Evolutionary conservation across 2,329 filamentous ascomycete species (phyloP), one percentile per base, ranked within the genome.

Genomic region (Ascocoryne sarcoides): DNA sequence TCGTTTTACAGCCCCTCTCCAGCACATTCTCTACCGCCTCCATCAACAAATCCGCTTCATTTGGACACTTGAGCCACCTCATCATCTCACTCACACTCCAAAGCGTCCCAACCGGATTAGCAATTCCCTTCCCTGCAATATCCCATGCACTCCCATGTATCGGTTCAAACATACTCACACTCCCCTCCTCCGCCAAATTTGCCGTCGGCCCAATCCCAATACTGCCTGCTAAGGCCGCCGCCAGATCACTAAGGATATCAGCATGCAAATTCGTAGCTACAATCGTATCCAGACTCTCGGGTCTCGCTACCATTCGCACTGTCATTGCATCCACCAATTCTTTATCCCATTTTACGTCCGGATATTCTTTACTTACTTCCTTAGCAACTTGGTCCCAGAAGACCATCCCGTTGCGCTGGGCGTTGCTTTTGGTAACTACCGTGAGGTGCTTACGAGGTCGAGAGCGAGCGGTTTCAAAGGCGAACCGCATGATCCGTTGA

Each of bases 121-220:
- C 70, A 15, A 74, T 54, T 4, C 73, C 73, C 53, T 72, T 72
- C 4, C 73, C 72, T 0, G 69, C 69, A 37, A 76, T 76, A 45
- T 77, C 73, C 45, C 75, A 75, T 1, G 73, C 73, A 4, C 68
- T 72, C 2, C 73, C 73, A 50, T 76, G 73, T 39, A 78, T 76
- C 0, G 74, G 74, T 61, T 78, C 75, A 46, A 78, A 79, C 70
- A 78, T 76, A 39, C 66, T 71, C 48, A 75, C 49, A 59, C 75
- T 55, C 58, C 71, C 19, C 1, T 62, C 65, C 1, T 80, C 79
- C 48, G 84, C 79, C 1, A 84, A 65, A 50, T 83, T 84, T 36
- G 70, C 75, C 0, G 79, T 83, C 3, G 81, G 79, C 3, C 81
- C 81, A 43, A 86, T 84, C 7, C 82, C 80, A 45, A 85, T 84